Percentiles rank a stretch among this genome's conserved stretches.
Evolutionary conservation across 2,329 filamentous ascomycete species (phyloP).

Genomic region (Chaetothyriales sp.): DNA sequence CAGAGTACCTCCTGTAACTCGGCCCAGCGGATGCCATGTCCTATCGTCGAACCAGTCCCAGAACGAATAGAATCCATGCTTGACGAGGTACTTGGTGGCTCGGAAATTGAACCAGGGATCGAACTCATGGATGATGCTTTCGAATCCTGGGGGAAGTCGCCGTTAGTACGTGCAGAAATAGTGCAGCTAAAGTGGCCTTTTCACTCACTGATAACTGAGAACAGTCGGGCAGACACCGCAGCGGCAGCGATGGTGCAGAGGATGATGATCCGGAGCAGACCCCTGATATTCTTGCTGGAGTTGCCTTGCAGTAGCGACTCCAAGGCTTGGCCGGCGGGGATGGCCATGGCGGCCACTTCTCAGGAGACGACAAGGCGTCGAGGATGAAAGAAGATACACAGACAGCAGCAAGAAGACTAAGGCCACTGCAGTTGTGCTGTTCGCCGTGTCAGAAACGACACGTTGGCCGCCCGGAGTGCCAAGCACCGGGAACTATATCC

Average conservation of each 20-base stretch:
- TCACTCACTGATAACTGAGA: slow-evolving; percentile 88
- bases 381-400: neutral
- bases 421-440: neutral
- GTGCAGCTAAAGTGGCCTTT: neutral
- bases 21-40: slow-evolving; percentile 97
- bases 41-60: slow-evolving; percentile 99
- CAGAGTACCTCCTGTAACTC: slow-evolving; percentile 95
- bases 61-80: slow-evolving; percentile 96
- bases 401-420: neutral
- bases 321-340: slow-evolving; percentile 24
- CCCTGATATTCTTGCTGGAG: slow-evolving; percentile 67
- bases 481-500: neutral
- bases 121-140: slow-evolving; percentile 99
- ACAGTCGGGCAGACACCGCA: slow-evolving; percentile 82
- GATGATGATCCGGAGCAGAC: slow-evolving; percentile 78
- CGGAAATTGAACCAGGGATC: slow-evolving; percentile 99
- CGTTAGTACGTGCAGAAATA: slow-evolving; percentile 2
- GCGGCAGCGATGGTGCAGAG: slow-evolving; percentile 81
- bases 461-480: neutral
- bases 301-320: slow-evolving; percentile 60
- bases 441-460: neutral
- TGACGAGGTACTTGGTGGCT: slow-evolving; percentile 92
- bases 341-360: slow-evolving; percentile 31
- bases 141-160: slow-evolving; percentile 52
- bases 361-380: slow-evolving; percentile 9